phyloP scores from a whole-genome alignment of 176 grass and related monocot species.

The Oryza nivara region DNA sequence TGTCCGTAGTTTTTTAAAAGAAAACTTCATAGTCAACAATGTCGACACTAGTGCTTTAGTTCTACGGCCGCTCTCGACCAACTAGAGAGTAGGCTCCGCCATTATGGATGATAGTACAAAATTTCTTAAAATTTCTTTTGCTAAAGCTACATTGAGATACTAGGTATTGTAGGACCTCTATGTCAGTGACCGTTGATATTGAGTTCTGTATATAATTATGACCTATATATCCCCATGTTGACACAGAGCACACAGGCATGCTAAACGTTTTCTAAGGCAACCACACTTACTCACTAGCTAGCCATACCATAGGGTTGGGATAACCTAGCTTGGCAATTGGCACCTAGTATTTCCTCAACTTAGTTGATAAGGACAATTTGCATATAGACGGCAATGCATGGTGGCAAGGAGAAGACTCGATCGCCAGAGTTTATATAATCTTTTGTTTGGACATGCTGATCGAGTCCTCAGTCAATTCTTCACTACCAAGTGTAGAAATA shows the following conservation, averaged over 20 bases:
- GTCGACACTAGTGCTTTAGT: neutral
- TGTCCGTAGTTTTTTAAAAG: too few species aligned
- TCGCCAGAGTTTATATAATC: neutral
- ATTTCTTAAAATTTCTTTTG: too few species aligned
- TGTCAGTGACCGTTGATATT: neutral
- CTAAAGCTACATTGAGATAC: neutral
- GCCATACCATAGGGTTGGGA: neutral
- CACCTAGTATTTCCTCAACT: neutral
- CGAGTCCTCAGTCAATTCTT: neutral
- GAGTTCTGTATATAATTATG: neutral
- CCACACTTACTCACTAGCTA: neutral
- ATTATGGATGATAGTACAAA: rapidly evolving
- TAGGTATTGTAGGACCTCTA: neutral
- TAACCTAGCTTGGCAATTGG: neutral
- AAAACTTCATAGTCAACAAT: too few species aligned
- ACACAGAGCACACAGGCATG: neutral
- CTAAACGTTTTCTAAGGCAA: neutral
- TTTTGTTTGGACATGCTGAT: neutral
- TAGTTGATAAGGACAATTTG: neutral
- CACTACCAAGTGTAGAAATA: neutral
- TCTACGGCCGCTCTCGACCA: neutral
- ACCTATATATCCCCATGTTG: neutral
- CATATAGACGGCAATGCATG: neutral
- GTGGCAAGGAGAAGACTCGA: neutral
- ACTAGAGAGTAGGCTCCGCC: neutral